These are phyloP conservation scores for Aureobasidium melanogenum DNA, from an alignment of 2,329 filamentous ascomycete genomes.

Conservation along the genomic window DNA sequence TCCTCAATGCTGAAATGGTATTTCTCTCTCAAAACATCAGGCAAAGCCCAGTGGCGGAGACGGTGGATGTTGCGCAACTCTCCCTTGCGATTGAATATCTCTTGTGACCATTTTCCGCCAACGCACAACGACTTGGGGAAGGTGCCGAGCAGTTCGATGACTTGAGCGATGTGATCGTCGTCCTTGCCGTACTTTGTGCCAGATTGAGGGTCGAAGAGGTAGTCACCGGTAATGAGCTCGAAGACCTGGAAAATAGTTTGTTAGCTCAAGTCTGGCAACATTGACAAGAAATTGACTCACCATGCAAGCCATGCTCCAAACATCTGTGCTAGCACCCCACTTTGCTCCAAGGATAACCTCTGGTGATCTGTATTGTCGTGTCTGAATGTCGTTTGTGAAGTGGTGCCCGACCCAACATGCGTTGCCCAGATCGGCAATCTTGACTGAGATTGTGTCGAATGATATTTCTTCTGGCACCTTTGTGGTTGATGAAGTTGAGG, in stretches of 20 bases:
- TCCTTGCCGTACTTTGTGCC: conserved; percentile 99
- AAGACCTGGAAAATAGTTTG: conserved; percentile 57
- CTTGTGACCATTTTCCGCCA: conserved; percentile 92
- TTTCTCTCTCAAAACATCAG: conserved; percentile 89
- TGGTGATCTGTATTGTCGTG: conserved; percentile 89
- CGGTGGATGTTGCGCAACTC: conserved; percentile 96
- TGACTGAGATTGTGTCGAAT: conserved; percentile 88
- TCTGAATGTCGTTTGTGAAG: conserved; percentile 99
- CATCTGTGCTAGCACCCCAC: conserved; percentile 98
- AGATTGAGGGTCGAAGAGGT: conserved; percentile 95
- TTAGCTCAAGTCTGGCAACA: not conserved
- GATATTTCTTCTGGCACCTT: conserved; percentile 51
- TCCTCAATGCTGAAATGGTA: conserved; percentile 90
- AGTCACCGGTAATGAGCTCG: conserved; percentile 95
- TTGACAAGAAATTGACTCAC: conserved; percentile 43
- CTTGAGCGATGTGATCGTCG: conserved; percentile 97
- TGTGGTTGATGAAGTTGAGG: conserved; percentile 42
- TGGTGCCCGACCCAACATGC: conserved; percentile 98
- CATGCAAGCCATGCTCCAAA: conserved; percentile 99
- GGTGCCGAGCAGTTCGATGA: conserved; percentile 88
- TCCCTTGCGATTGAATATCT: conserved; percentile 97
- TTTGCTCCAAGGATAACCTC: conserved; percentile 95
- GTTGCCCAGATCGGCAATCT: conserved; percentile 96
- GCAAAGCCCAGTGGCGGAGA: conserved; percentile 87
- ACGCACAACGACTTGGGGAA: conserved; percentile 90